A percentile compares a stretch with the other conserved stretches of the same genome.
These are phyloP conservation scores for Apodospora peruviana DNA, from an alignment of 495 filamentous ascomycete species.

Conservation along the genomic window DNA sequence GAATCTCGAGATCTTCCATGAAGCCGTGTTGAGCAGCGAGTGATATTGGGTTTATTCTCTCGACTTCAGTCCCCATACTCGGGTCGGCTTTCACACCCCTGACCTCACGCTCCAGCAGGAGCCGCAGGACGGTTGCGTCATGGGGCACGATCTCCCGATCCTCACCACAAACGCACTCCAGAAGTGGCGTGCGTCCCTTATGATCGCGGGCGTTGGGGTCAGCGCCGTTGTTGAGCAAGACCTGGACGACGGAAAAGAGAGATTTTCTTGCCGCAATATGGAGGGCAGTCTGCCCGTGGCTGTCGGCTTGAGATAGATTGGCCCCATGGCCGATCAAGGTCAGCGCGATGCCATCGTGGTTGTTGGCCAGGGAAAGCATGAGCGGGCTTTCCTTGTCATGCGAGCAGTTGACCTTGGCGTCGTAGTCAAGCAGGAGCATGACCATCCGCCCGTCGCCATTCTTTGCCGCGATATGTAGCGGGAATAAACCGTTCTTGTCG, in stretches of 20 bases:
- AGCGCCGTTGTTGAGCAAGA: slow-evolving; percentile 6
- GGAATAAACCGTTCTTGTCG: neutral
- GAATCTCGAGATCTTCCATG: slow-evolving; percentile 1
- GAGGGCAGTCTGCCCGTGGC: slow-evolving; percentile 1
- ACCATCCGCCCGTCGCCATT: slow-evolving; percentile 4
- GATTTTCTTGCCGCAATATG: slow-evolving; percentile 5
- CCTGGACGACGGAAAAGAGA: slow-evolving; percentile 2
- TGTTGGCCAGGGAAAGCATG: slow-evolving; percentile 3
- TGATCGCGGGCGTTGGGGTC: slow-evolving; percentile 1
- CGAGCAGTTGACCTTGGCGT: slow-evolving; percentile 5
- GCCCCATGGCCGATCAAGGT: slow-evolving; percentile 6
- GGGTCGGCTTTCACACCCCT: neutral
- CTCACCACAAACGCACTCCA: slow-evolving; percentile 5
- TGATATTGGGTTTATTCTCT: slow-evolving; percentile 2
- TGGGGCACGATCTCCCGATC: slow-evolving; percentile 6
- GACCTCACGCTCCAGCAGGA: neutral
- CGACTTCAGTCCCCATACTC: neutral
- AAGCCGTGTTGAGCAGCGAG: slow-evolving; percentile 4
- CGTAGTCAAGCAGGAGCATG: slow-evolving; percentile 4
- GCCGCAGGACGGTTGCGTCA: slow-evolving; percentile 2
- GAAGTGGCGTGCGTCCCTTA: slow-evolving; percentile 3
- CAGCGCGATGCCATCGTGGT: neutral
- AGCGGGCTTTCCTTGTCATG: slow-evolving; percentile 1
- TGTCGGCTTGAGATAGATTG: neutral
- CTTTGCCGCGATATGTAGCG: slow-evolving; percentile 7